Base-by-base conservation (phyloP, 78 protist genomes). In the Thecamonas trahens region DNA sequence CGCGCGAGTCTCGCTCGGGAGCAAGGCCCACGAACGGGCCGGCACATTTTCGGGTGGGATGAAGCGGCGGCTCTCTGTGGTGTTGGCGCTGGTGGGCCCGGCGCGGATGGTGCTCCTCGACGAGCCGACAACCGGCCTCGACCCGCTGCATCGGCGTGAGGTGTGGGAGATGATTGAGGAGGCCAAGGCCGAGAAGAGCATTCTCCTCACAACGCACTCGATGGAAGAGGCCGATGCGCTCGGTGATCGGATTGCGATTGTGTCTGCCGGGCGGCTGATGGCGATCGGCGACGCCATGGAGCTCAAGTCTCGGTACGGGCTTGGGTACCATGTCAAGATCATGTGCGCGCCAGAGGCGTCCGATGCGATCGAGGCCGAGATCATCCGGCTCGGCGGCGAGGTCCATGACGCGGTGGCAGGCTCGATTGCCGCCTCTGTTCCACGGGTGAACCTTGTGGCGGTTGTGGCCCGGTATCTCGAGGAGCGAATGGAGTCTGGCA, bases 151-250 rank as follows among this genome's bases (percentile, higher is more conserved):
- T 22, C 63, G 91, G 11, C 49, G 83, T 9, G 52, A 72, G 26
- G 74, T 73, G 49, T 84, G 89, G 84, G 49, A 67, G 37, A 8
- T 61, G 26, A 53, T 82, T 31, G 49, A 50, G 54, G 15, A 1
- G 17, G 8, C 28, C 37, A 31, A n/a, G 50, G 7, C n/a, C 55
- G 71, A 58, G 37, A 37, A 72, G 26, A 55, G 63, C 29, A 76
- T 92, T 35, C 55, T 92, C 39, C 54, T 92, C 60, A 93, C 95
- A 37, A 86, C 97, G 47, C 98, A 95, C 72, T 72, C 82, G 59
- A 83, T 92, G 88, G 91, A 86, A 58, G 94, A 89, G 74, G 94
- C 91, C 9, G 91, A 76, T 50, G 22, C 35, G 18, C 67, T 89
- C 38, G 77, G 86, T 24, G 91, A 81, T 45, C 53, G 72, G 45